Conservation (phyloP, 164 flowering plant species). For the Stephania japonica region DNA sequence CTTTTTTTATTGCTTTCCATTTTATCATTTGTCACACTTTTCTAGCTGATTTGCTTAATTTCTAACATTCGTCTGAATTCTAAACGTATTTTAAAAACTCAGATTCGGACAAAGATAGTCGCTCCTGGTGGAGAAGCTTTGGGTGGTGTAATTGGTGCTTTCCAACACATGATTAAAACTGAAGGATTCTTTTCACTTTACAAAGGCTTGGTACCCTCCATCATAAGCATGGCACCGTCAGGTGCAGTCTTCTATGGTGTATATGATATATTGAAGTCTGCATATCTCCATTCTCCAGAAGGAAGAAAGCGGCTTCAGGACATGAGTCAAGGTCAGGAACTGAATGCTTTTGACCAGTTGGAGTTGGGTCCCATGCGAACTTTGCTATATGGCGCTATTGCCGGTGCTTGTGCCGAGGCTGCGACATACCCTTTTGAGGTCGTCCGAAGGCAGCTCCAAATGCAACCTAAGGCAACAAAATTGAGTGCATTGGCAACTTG, state of each 20-base stretch:
- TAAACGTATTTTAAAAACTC: conserved; percentile 7
- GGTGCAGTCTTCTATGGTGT: conserved; percentile 94
- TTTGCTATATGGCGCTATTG: conserved; percentile 79
- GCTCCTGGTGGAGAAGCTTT: conserved; percentile 95
- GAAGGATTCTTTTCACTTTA: conserved; percentile 93
- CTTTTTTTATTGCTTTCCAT: not conserved
- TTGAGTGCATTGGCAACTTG: conserved; percentile 59
- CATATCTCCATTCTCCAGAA: conserved; percentile 85
- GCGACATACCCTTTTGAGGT: conserved; percentile 97
- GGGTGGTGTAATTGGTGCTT: conserved; percentile 83
- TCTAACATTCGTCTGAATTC: not conserved
- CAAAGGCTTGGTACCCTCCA: conserved; percentile 82
- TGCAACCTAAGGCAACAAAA: conserved; percentile 69
- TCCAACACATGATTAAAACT: conserved; percentile 61
- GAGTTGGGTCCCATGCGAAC: conserved; percentile 91
- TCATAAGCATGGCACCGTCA: conserved; percentile 90
- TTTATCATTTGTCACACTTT: not conserved
- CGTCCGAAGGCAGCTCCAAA: conserved; percentile 78
- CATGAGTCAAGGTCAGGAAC: conserved; percentile 49
- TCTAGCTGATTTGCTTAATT: not conserved
- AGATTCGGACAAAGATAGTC: conserved; percentile 84
- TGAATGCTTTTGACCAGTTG: conserved; percentile 76
- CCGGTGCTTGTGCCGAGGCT: conserved; percentile 96
- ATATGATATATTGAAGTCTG: conserved; percentile 81
- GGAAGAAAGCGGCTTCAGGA: conserved; percentile 58